Evolutionary conservation across 768 basidiomycete genomes (phyloP).

Genomic region (Myochromella boudieri): DNA sequence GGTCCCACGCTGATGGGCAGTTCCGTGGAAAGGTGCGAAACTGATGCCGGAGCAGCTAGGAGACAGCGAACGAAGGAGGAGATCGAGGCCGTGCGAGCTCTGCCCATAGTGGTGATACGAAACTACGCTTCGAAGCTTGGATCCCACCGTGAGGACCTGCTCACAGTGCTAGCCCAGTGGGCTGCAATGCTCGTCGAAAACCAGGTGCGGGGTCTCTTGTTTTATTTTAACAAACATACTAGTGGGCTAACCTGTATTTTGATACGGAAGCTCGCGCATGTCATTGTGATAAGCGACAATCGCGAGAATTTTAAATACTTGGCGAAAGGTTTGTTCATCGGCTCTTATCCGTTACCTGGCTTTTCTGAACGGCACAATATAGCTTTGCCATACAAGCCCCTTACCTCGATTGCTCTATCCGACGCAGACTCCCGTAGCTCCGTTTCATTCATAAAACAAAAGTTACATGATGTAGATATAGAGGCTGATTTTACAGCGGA

Average conservation of each 20-base stretch:
- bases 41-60: constrained; percentile 16
- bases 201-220: constrained; percentile 42
- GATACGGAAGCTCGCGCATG: constrained; percentile 74
- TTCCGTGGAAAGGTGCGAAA: constrained; percentile 18
- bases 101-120: constrained; percentile 87
- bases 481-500: constrained; percentile 52
- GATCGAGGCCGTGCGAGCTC: constrained; percentile 49
- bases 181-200: constrained; percentile 79
- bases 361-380: constrained; percentile 48
- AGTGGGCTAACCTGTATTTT: constrained; percentile 3
- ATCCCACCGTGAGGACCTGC: constrained; percentile 64
- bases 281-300: constrained; percentile 88
- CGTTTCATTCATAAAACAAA: constrained; percentile 77
- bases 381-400: constrained; percentile 82
- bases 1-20: neutral
- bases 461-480: constrained; percentile 60
- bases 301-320: constrained; percentile 84
- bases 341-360: neutral
- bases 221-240: neutral
- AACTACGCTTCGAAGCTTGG: constrained; percentile 68
- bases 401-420: constrained; percentile 73
- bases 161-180: constrained; percentile 81
- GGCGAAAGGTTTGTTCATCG: constrained; percentile 57
- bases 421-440: constrained; percentile 86
- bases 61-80: constrained; percentile 41